Evolutionary conservation across 2,329 filamentous ascomycete species (phyloP).

Genomic region (Colletotrichum noveboracense): DNA sequence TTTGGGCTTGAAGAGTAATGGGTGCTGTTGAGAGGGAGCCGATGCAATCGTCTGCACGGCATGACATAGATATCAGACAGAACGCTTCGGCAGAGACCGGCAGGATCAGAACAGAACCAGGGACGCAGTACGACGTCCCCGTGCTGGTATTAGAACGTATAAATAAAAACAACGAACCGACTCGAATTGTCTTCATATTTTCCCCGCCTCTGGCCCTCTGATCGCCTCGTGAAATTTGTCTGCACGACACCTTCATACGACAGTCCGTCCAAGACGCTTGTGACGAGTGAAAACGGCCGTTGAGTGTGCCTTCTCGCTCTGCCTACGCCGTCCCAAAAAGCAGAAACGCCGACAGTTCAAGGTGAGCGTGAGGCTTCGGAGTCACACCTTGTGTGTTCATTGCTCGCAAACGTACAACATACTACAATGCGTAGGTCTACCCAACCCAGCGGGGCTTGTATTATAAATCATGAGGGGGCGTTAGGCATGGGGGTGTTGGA

Average conservation of each 20-base stretch:
- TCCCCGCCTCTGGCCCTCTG: not conserved
- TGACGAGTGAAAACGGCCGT: not conserved
- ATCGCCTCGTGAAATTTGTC: not conserved
- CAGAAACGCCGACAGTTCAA: not conserved
- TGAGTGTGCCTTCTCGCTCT: not conserved
- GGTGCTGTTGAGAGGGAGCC: not conserved
- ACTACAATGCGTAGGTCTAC: constrained; percentile 17
- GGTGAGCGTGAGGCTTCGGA: not conserved
- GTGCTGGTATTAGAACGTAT: constrained; percentile 22
- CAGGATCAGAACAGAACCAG: constrained; percentile 17
- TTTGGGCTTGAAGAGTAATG: not conserved
- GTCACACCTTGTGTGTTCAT: not conserved
- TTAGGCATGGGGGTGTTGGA: constrained; percentile 3
- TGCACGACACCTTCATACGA: not conserved
- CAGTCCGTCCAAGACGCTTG: not conserved
- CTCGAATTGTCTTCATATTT: not conserved
- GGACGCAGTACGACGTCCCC: constrained; percentile 21
- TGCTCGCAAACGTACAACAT: not conserved
- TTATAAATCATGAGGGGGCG: constrained; percentile 18
- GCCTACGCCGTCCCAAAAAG: not conserved
- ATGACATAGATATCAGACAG: not conserved
- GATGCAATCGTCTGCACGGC: not conserved
- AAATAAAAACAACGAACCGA: constrained; percentile 5
- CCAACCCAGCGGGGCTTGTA: not conserved
- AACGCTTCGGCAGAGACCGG: not conserved